Percentiles rank a stretch among this genome's conserved stretches.
phyloP scores from a whole-genome alignment of 176 grass and related monocot species.

The Eremochloa ophiuroides region DNA sequence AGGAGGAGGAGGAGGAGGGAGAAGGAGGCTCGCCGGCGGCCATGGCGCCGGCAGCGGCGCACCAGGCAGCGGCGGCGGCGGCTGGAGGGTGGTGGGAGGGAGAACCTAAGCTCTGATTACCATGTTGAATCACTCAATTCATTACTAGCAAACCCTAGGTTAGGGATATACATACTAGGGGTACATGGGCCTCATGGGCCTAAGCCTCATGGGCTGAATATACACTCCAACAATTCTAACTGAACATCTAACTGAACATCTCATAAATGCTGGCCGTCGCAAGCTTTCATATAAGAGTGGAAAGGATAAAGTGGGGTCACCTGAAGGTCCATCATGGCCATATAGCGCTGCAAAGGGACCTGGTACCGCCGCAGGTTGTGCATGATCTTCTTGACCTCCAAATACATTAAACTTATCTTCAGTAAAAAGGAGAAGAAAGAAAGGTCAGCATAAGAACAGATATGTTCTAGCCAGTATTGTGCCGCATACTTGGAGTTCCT shows the following conservation, averaged over 20 bases:
- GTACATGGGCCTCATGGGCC: too few species aligned
- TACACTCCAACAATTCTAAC: too few species aligned
- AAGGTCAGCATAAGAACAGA: background rate
- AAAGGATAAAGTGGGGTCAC: slow-evolving; percentile 27
- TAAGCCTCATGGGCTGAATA: too few species aligned
- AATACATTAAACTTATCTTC: slow-evolving; percentile 19
- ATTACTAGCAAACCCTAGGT: too few species aligned
- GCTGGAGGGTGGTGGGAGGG: too few species aligned
- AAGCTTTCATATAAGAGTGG: slow-evolving; percentile 2
- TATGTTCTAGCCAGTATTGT: background rate
- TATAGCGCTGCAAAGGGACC: slow-evolving; percentile 81
- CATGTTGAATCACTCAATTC: too few species aligned
- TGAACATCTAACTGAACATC: background rate
- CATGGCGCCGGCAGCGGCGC: too few species aligned
- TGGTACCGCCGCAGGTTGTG: slow-evolving; percentile 80
- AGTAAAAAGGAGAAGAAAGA: background rate
- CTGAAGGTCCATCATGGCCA: slow-evolving; percentile 99
- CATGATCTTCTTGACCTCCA: slow-evolving; percentile 85
- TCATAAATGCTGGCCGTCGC: background rate
- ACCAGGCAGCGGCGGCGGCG: too few species aligned
- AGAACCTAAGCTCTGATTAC: too few species aligned
- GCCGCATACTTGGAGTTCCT: slow-evolving; percentile 65
- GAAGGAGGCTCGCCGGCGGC: too few species aligned
- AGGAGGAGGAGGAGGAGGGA: too few species aligned
- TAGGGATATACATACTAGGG: too few species aligned